Percentiles rank a stretch among this genome's conserved stretches.
Evolutionary conservation across 306 rosid genomes (phyloP).

Genomic region (Quercus engelmannii): DNA sequence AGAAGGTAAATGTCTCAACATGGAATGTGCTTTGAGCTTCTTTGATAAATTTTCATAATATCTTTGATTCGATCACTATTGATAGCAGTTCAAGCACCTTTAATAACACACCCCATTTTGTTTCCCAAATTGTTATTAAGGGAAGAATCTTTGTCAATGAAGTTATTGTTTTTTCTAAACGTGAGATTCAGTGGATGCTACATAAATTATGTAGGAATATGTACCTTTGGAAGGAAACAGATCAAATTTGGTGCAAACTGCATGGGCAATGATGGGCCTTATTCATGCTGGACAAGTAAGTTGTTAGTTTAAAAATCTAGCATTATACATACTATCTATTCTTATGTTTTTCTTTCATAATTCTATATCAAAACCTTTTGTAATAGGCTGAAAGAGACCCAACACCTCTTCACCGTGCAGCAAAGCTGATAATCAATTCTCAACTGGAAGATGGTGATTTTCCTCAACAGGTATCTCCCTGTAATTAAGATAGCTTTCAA

Average conservation of each 20-base stretch:
- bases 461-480: constrained; percentile 52
- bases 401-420: constrained; percentile 54
- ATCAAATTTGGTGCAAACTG: constrained; percentile 63
- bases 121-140: not conserved
- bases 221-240: constrained; percentile 46
- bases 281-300: constrained; percentile 54
- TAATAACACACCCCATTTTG: not conserved
- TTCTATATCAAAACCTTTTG: not conserved
- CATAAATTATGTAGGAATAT: constrained; percentile 23
- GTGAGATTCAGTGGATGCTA: too few relatives aligned
- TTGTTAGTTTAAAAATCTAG: not conserved
- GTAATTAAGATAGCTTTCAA: too few relatives aligned
- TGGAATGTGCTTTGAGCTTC: too few relatives aligned
- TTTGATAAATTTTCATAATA: too few relatives aligned
- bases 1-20: constrained; percentile 25
- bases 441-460: constrained; percentile 63
- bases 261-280: constrained; percentile 72
- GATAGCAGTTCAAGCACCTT: not conserved
- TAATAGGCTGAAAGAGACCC: constrained; percentile 51
- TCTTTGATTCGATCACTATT: not conserved
- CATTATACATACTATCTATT: not conserved
- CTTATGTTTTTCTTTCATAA: not conserved
- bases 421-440: constrained; percentile 52
- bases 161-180: not conserved
- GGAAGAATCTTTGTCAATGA: not conserved